phyloP scores from a whole-genome alignment of 306 rosid genomes.

The Urtica urens region DNA sequence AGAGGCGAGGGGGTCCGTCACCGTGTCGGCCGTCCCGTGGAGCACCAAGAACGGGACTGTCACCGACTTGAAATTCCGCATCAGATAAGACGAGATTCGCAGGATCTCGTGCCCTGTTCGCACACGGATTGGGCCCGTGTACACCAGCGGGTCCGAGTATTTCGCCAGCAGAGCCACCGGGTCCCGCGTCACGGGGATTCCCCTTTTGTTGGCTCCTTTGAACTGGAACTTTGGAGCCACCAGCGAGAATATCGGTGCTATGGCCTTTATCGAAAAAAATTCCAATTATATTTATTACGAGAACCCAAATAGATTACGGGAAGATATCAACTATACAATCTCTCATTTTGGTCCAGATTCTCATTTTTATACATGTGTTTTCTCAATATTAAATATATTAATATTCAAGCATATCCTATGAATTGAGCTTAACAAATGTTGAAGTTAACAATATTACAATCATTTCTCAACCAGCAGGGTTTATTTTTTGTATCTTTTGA shows the following conservation, averaged over 20 bases:
- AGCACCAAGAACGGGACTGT: conserved; percentile 90
- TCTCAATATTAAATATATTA: too few species aligned
- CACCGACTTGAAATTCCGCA: conserved; percentile 55
- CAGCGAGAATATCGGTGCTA: conserved; percentile 80
- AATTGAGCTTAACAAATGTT: too few species aligned
- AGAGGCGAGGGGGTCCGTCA: conserved; percentile 90
- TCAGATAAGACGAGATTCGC: conserved; percentile 63
- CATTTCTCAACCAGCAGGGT: too few species aligned
- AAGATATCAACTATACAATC: too few species aligned
- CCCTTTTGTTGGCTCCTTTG: conserved; percentile 95
- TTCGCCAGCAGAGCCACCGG: conserved; percentile 85
- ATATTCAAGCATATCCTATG: too few species aligned
- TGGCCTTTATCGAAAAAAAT: conserved; percentile 41
- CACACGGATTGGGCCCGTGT: conserved; percentile 93
- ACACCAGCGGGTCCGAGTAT: conserved; percentile 91
- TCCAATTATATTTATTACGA: too few species aligned
- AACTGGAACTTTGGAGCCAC: conserved; percentile 82
- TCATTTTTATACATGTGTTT: too few species aligned
- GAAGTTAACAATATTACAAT: too few species aligned
- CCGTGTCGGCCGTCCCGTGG: conserved; percentile 94
- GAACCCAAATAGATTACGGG: too few species aligned
- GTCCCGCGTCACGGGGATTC: conserved; percentile 95
- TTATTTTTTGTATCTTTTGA: too few species aligned
- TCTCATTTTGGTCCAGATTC: too few species aligned
- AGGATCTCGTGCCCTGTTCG: conserved; percentile 93